Conservation (phyloP, 192 early-diverging fungal species). For the Chytriomyces hyalinus region DNA sequence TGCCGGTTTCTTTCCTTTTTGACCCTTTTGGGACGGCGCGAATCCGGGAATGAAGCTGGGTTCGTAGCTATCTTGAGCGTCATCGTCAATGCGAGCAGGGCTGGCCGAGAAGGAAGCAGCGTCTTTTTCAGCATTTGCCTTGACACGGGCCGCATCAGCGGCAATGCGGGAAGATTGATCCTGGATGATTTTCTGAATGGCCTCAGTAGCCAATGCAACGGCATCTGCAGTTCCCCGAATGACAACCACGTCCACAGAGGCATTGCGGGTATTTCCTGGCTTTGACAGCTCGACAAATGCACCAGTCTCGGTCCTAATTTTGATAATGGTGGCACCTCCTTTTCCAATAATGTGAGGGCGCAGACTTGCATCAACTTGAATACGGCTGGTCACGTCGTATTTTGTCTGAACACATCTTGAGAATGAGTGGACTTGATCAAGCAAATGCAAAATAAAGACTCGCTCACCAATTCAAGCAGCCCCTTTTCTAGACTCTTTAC, state of each 20-base stretch:
- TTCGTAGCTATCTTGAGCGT: conserved; percentile 5
- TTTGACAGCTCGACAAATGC: conserved; percentile 65
- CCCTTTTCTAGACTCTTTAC: conserved; percentile 29
- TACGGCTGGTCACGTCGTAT: conserved; percentile 51
- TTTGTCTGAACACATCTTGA: conserved; percentile 50
- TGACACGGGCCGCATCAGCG: conserved; percentile 36
- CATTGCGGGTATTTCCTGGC: conserved; percentile 1
- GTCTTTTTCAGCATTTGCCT: neutral
- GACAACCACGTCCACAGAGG: conserved; percentile 36
- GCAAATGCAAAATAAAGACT: neutral
- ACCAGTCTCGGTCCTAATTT: conserved; percentile 69
- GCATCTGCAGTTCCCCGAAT: conserved; percentile 43
- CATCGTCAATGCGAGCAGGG: conserved; percentile 45
- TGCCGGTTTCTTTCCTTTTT: conserved; percentile 30
- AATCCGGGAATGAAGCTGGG: conserved; percentile 26
- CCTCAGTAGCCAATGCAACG: conserved; percentile 36
- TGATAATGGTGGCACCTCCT: conserved; percentile 70
- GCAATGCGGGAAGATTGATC: conserved; percentile 36
- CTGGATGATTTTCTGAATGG: conserved; percentile 37
- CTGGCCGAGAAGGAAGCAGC: conserved; percentile 20
- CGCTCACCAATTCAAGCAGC: conserved; percentile 38
- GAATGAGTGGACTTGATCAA: neutral
- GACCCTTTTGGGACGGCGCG: conserved; percentile 16
- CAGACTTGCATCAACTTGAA: conserved; percentile 42
- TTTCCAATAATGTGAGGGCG: conserved; percentile 77